phyloP scores from a whole-genome alignment of 2,329 filamentous ascomycete species.

The Beauveria sp. region DNA sequence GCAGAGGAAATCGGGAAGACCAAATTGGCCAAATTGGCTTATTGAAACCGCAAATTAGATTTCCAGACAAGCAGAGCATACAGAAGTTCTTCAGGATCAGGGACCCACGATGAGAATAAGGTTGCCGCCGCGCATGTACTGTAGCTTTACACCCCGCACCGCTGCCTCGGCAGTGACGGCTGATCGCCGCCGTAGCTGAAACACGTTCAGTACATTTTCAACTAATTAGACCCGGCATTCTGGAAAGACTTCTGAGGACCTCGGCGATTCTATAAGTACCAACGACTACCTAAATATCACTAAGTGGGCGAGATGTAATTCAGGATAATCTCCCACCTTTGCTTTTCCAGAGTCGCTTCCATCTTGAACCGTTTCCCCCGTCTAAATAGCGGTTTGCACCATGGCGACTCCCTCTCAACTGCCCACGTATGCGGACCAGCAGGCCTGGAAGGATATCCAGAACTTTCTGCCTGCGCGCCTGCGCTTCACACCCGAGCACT shows the following conservation, averaged over 20 bases:
- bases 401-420: background rate
- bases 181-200: background rate
- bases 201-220: background rate
- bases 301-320: background rate
- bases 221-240: too few relatives aligned
- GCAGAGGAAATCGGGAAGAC: background rate
- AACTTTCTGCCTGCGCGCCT: background rate
- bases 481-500: background rate
- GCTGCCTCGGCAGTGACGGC: background rate
- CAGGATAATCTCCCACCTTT: background rate
- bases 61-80: background rate
- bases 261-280: background rate
- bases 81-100: too few relatives aligned
- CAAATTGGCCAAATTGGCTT: background rate
- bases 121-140: too few relatives aligned
- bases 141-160: background rate
- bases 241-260: too few relatives aligned
- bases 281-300: background rate
- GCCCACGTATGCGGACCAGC: background rate
- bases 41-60: too few relatives aligned
- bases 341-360: background rate
- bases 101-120: too few relatives aligned
- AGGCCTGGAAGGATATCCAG: constrained; percentile 4
- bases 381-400: background rate
- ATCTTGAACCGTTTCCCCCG: background rate